Evolutionary conservation across 2,329 filamentous ascomycete genomes (phyloP).

Genomic region (Ilyonectria sp.): DNA sequence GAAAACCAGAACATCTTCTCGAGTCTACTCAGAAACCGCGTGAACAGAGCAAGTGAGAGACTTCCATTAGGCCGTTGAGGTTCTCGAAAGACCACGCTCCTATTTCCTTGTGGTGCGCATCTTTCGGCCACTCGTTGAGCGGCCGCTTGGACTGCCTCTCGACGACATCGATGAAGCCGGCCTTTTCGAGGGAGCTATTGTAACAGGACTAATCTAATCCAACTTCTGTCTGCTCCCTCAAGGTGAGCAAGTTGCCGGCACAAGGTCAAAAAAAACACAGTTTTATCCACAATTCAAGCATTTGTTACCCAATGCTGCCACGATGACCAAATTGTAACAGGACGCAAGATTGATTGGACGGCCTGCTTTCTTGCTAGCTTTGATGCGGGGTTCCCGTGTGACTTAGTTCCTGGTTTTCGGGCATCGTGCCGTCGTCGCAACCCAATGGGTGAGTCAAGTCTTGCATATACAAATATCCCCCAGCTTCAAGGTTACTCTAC

Average conservation of each 20-base stretch:
- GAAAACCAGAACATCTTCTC: slow-evolving; percentile 20
- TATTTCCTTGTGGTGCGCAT: slow-evolving; percentile 19
- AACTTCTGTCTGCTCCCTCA: too few species aligned
- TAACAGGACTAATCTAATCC: too few species aligned
- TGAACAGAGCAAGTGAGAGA: too few species aligned
- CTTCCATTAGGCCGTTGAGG: slow-evolving; percentile 1
- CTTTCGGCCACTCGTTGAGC: slow-evolving; percentile 21
- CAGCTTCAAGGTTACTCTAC: slow-evolving; percentile 24
- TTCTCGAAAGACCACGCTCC: slow-evolving; percentile 23
- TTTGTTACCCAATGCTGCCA: too few species aligned
- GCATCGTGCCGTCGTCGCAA: slow-evolving; percentile 23
- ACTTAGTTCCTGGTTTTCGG: not conserved
- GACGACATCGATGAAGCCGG: slow-evolving; percentile 14
- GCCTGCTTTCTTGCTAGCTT: slow-evolving; percentile 20
- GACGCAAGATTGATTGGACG: slow-evolving; percentile 14
- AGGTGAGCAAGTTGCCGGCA: too few species aligned
- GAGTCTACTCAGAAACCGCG: slow-evolving; percentile 13
- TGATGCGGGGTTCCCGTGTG: not conserved
- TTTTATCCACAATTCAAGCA: too few species aligned
- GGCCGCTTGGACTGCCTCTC: slow-evolving; percentile 28
- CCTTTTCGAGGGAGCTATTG: slow-evolving; percentile 26
- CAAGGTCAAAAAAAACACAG: too few species aligned
- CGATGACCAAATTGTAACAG: too few species aligned
- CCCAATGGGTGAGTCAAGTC: slow-evolving; percentile 24
- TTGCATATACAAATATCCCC: slow-evolving; percentile 28